Percentiles rank a stretch among this genome's conserved stretches.
phyloP scores from a whole-genome alignment of 75 land plant species.

The Larix kaempferi region DNA sequence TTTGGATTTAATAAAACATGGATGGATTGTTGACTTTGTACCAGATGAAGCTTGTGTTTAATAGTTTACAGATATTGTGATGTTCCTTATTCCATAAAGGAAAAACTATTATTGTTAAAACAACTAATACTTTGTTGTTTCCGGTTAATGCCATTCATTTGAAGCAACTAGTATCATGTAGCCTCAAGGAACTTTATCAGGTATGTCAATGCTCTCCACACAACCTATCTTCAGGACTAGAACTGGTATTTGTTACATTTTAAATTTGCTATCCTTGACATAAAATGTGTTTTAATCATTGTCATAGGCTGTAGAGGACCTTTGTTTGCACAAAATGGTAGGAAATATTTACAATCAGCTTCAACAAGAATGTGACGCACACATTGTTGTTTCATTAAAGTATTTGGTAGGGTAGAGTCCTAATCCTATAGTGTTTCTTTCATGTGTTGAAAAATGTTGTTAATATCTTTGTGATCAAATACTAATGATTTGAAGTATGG shows the following conservation, averaged over 20 bases:
- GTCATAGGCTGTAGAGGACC: conserved; percentile 80
- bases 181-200: conserved; percentile 86
- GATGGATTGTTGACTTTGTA: too few species aligned
- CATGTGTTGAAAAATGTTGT: conserved; percentile 95
- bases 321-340: conserved; percentile 95
- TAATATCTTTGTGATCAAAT: conserved; percentile 97
- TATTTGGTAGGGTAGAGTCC: conserved; percentile 89
- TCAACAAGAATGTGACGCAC: conserved; percentile 88
- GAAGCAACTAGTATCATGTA: conserved; percentile 83
- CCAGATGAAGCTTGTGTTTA: too few species aligned
- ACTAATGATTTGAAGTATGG: conserved; percentile 94
- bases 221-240: neutral
- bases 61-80: too few species aligned
- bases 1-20: too few species aligned
- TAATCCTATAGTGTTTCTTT: conserved; percentile 85
- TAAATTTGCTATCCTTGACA: neutral
- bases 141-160: conserved; percentile 73
- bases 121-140: too few species aligned
- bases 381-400: conserved; percentile 63
- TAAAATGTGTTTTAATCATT: conserved; percentile 3
- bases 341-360: conserved; percentile 81
- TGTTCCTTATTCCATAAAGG: too few species aligned
- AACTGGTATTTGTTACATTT: neutral
- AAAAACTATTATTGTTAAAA: too few species aligned
- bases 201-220: conserved; percentile 19